phyloP scores from a whole-genome alignment of 2,329 filamentous ascomycete species.

The Diplodia scrobiculata region DNA sequence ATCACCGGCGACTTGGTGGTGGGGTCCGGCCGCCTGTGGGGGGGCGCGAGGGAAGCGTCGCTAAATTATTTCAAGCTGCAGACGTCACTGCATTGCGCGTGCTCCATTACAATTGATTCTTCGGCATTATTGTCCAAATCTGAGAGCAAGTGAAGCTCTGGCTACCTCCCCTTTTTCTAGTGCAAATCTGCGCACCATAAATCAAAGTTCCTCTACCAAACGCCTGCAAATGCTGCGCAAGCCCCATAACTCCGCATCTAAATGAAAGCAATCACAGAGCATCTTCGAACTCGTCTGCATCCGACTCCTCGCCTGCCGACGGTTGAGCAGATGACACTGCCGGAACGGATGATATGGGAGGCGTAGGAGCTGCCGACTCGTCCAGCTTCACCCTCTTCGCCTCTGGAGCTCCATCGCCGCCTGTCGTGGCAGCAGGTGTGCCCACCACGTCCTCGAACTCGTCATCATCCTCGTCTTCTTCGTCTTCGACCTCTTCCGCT shows the following conservation, averaged over 20 bases:
- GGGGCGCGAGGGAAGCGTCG: slow-evolving; percentile 4
- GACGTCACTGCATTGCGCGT: slow-evolving; percentile 3
- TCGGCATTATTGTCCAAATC: neutral
- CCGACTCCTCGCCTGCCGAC: slow-evolving; percentile 51
- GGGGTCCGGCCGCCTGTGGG: slow-evolving; percentile 11
- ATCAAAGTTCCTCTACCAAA: neutral
- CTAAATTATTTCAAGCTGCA: slow-evolving; percentile 10
- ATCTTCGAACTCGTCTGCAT: slow-evolving; percentile 53
- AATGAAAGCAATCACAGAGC: slow-evolving; percentile 38
- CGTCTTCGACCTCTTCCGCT: slow-evolving; percentile 48
- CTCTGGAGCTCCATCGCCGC: slow-evolving; percentile 44
- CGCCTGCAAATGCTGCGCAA: slow-evolving; percentile 28
- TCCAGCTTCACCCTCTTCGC: slow-evolving; percentile 66
- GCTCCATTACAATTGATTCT: neutral
- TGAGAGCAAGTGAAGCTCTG: neutral
- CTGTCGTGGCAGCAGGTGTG: slow-evolving; percentile 35
- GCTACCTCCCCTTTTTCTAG: neutral
- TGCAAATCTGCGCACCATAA: neutral
- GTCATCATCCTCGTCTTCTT: slow-evolving; percentile 56
- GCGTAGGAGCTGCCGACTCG: slow-evolving; percentile 43
- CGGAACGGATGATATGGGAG: slow-evolving; percentile 37
- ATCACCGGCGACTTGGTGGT: slow-evolving; percentile 19
- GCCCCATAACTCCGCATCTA: slow-evolving; percentile 38
- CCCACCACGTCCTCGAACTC: slow-evolving; percentile 45
- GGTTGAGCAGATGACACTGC: slow-evolving; percentile 45